Evolutionary conservation across 2,329 filamentous ascomycete genomes (phyloP).

Genomic region (Grosmannia clavigera): DNA sequence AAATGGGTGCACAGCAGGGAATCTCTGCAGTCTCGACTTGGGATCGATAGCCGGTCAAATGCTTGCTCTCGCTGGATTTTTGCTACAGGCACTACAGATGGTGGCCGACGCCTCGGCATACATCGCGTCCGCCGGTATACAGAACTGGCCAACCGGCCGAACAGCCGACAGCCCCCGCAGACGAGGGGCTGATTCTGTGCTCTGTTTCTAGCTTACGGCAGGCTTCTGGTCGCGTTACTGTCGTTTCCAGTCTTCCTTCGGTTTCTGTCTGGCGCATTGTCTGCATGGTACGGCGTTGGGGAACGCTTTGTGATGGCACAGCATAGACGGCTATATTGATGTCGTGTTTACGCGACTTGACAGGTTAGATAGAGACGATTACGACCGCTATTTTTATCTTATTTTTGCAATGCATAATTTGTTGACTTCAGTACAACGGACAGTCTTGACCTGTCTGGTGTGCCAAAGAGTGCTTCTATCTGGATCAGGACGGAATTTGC

Average conservation of each 20-base stretch:
- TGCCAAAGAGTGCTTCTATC: too few species aligned
- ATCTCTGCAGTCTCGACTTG: conserved; percentile 57
- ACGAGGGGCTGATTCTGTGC: background rate
- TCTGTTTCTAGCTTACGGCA: background rate
- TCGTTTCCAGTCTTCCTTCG: too few species aligned
- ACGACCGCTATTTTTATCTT: too few species aligned
- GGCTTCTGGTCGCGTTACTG: too few species aligned
- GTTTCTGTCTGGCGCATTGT: background rate
- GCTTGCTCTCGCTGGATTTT: conserved; percentile 42
- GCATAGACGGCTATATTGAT: too few species aligned
- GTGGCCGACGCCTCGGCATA: conserved; percentile 29
- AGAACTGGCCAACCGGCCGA: conserved; percentile 20
- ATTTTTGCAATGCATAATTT: too few species aligned
- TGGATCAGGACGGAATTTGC: too few species aligned
- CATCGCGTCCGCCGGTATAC: conserved; percentile 32
- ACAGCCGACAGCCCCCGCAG: conserved; percentile 1
- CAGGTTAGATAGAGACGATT: too few species aligned
- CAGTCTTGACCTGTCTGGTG: too few species aligned
- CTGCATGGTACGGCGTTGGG: background rate
- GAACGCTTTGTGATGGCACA: background rate
- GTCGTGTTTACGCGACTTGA: too few species aligned
- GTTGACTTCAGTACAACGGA: too few species aligned
- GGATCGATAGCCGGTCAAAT: conserved; percentile 33
- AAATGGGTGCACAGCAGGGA: conserved; percentile 49
- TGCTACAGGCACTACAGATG: conserved; percentile 23